Evolutionary conservation across 2,329 filamentous ascomycete species (phyloP), one percentile per base, ranked within the genome.

Genomic region (Cryphonectria carpinicola): DNA sequence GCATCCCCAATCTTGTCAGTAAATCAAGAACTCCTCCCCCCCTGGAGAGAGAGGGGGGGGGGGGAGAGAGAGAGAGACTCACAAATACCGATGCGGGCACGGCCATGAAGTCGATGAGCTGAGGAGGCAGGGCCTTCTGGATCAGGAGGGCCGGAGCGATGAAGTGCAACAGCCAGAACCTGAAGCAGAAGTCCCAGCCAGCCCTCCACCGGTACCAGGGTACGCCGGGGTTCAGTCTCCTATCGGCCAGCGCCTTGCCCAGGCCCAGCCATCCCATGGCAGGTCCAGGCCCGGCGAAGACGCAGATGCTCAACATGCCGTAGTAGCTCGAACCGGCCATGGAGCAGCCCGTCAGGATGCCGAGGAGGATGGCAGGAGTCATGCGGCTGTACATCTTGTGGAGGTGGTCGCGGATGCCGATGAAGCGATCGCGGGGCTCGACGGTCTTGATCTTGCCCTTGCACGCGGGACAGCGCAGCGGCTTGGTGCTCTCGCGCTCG

Each of bases 381-480:
- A 82, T 78, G 79, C 86, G 73, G 81, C 88, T 78, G 84, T 90
- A 80, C 82, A 78, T 78, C 52, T 84, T 82, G 75, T 91, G 86
- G 13, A 93, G 73, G 22, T 83, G 79, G 66, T 92, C 88, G 72
- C 90, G 87, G 0, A 90, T 76, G 67, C 91, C 88, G 39, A 98
- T 89, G 32, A 96, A 81, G 32, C 88, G 83, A 77, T 95, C 94
- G 76, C 87, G 88, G 19, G 93, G 92, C 65, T 95, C 90, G 66
- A 91, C 88, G 39, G 98, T 85, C 67, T 88, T 84, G 76, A 98
- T 97, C 74, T 89, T 87, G 1, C 90, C 87, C 79, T 97, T 96
- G 86, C 96, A 99, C 73, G 97, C 93, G 2, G 95, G 95, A 78
- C 96, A 99, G 68, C 88, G 84, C 73, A 98, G 89, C 72, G 90